These are phyloP conservation scores for Blastosporella zonata DNA, from an alignment of 1,284 basidiomycete species.

Conservation along the genomic window DNA sequence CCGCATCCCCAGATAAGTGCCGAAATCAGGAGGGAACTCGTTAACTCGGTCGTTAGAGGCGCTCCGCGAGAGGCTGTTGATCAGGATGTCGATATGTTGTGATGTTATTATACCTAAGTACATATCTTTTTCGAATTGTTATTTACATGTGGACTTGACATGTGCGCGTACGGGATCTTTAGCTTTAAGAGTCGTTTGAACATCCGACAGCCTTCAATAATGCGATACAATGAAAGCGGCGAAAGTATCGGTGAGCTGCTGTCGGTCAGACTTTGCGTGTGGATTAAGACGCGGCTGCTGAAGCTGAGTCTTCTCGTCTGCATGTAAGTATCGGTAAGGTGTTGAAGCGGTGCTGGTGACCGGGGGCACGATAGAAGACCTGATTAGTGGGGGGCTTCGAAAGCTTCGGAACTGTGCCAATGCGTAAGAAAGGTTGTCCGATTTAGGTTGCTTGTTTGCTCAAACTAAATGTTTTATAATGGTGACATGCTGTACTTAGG, in stretches of 20 bases:
- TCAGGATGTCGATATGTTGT: slow-evolving; percentile 60
- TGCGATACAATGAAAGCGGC: too few species aligned
- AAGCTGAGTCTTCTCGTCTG: background rate
- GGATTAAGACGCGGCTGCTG: background rate
- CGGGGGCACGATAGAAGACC: background rate
- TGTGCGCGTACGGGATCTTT: too few species aligned
- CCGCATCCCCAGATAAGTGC: slow-evolving; percentile 87
- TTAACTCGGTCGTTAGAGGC: slow-evolving; percentile 70
- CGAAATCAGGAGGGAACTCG: slow-evolving; percentile 88
- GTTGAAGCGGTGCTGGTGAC: slow-evolving; percentile 1
- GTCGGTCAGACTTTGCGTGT: background rate
- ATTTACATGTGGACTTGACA: background rate
- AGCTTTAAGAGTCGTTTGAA: too few species aligned
- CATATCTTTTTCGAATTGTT: background rate
- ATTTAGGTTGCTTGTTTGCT: background rate
- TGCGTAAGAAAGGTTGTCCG: background rate
- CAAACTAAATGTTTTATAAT: background rate
- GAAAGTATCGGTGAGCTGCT: too few species aligned
- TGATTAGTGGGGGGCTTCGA: background rate
- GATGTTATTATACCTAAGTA: slow-evolving; percentile 20
- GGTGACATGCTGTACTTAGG: background rate
- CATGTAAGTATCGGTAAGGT: background rate
- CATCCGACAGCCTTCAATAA: too few species aligned
- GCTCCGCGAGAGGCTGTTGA: slow-evolving; percentile 56
- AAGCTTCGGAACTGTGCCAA: slow-evolving; percentile 4